Conservation (phyloP, 202 grass and related monocot species). For the Thinopyrum obtusiflorum region DNA sequence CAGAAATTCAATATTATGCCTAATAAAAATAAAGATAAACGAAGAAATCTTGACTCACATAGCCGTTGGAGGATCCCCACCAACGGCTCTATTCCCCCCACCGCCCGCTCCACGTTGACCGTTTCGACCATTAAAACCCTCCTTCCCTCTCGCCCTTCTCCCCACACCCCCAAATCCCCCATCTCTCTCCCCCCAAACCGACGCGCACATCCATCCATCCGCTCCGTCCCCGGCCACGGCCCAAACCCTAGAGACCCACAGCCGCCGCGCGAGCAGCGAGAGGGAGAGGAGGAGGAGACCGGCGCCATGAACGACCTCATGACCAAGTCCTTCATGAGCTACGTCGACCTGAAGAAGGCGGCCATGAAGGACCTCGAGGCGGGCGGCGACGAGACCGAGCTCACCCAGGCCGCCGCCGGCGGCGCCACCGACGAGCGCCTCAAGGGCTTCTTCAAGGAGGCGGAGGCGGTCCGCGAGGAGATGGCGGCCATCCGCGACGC, state of each 20-base stretch:
- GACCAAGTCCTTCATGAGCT: slow-evolving; percentile 99
- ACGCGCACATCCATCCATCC: neutral
- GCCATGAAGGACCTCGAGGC: slow-evolving; percentile 79
- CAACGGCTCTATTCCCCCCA: slow-evolving; percentile 51
- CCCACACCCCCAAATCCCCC: neutral
- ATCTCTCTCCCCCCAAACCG: neutral
- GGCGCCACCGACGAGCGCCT: slow-evolving; percentile 70
- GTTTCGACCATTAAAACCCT: slow-evolving; percentile 36
- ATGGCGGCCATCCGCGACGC: slow-evolving; percentile 77
- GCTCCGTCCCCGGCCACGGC: neutral
- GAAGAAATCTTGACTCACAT: neutral
- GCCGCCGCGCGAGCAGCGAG: neutral
- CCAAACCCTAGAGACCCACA: slow-evolving; percentile 17
- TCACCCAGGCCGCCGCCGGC: slow-evolving; percentile 46
- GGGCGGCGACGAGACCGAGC: slow-evolving; percentile 16
- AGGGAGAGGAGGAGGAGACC: neutral
- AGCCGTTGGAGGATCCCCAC: slow-evolving; percentile 33
- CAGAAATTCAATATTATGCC: neutral
- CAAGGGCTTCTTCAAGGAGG: slow-evolving; percentile 75
- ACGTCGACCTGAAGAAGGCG: slow-evolving; percentile 96
- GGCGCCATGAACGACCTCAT: slow-evolving; percentile 94
- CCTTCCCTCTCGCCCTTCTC: neutral
- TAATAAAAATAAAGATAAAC: neutral
- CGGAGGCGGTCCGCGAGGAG: slow-evolving; percentile 73
- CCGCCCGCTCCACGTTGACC: slow-evolving; percentile 47